Percentiles rank a stretch among this genome's conserved stretches.
These are phyloP conservation scores for Ballota nigra DNA, from an alignment of 257 asterid genomes.

Conservation along the genomic window DNA sequence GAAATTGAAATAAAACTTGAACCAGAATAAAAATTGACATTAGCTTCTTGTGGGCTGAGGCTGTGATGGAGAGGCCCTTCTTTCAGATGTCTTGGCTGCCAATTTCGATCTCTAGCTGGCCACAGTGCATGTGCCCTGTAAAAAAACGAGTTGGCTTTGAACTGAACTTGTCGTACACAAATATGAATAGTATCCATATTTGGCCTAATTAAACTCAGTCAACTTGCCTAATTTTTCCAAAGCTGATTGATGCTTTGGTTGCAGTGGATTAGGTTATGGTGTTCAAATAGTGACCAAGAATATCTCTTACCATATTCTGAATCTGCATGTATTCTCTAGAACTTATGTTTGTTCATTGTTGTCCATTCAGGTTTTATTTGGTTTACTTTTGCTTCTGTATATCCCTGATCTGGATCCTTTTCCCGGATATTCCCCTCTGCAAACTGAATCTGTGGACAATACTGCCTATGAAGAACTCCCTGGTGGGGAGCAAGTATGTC, in stretches of 20 bases:
- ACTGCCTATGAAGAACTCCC: slow-evolving; percentile 80
- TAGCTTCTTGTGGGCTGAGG: not conserved
- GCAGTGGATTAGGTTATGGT: not conserved
- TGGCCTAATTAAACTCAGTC: slow-evolving; percentile 4
- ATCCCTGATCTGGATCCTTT: slow-evolving; percentile 82
- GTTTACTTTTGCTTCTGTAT: slow-evolving; percentile 70
- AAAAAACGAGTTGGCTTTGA: not conserved
- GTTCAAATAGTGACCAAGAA: not conserved
- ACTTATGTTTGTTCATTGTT: slow-evolving; percentile 24
- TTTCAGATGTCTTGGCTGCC: not conserved
- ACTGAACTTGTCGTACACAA: not conserved
- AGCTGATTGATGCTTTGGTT: slow-evolving; percentile 1
- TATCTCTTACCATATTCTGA: not conserved
- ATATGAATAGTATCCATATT: not conserved
- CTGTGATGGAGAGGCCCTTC: not conserved
- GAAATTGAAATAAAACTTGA: not conserved
- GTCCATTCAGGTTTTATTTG: slow-evolving; percentile 69
- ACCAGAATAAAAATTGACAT: not conserved
- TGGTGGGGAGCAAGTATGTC: slow-evolving; percentile 84
- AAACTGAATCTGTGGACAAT: slow-evolving; percentile 52
- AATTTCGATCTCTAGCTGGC: slow-evolving; percentile 10
- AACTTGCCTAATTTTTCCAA: not conserved
- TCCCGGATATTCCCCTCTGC: slow-evolving; percentile 77
- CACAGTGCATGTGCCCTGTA: not conserved
- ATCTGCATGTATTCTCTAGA: not conserved